Base-by-base conservation (phyloP, 495 filamentous ascomycete species). In the Ramalina intermedia region DNA sequence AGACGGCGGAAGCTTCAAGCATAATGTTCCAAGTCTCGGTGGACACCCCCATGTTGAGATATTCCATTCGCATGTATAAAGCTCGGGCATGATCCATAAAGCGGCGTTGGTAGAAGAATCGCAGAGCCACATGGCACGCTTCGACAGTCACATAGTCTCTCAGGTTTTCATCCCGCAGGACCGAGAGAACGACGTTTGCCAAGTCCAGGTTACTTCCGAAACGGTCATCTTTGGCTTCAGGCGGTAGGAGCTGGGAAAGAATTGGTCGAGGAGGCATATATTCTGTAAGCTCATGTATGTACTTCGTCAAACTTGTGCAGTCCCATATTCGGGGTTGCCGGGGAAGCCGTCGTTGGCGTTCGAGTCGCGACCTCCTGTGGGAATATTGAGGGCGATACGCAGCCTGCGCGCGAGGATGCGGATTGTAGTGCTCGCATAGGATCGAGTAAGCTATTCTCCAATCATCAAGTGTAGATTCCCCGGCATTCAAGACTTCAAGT, bases 11-110 rank as follows among this genome's bases (percentile, higher is more conserved):
- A 14, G 53, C 54, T 37, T 58, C 54, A 29, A 75, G 52, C 17
- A 74, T 49, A 21, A 73, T 63, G 33, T 74, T 73, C 47, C 62
- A 72, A 9, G 68, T 69, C 12, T 68, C 63, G 9, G 60, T 53
- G 4, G 67, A 5, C 9, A 53, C 44, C 8, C 33, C 21, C 38
- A 55, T 67, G 20, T 61, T 57, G 20, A 73, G 55, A 48, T 64
- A 56, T 41, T 67, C 61, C 43, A 61, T 58, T 20, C 33, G 44
- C 16, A 43, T 39, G 36, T 68, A 63, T 4, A 75, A 51, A 1
- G 29, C 11, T 20, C 60, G 60, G 17, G 63, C 66, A 47, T 46
- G 37, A 4, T 37, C 35, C 6, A 68, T 47, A 20, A 59, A 58
- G 26, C 64, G 55, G 37, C 66, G 49, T 6, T 59, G 27, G 49